These are phyloP conservation scores for Plenodomus biglobosus DNA, from an alignment of 2,329 filamentous ascomycete genomes.

Conservation along the genomic window DNA sequence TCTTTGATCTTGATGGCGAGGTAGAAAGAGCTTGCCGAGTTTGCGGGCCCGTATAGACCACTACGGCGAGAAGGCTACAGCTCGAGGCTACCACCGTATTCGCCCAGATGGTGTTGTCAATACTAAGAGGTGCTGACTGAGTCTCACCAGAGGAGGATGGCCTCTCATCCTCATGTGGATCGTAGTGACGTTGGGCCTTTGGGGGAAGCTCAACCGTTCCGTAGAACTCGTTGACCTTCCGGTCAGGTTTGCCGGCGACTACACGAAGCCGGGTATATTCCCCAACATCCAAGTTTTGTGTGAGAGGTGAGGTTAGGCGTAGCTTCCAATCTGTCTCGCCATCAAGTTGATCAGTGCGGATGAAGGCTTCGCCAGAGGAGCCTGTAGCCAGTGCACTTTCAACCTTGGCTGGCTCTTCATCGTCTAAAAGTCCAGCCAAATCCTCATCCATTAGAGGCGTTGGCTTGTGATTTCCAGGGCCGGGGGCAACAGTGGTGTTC, in stretches of 20 bases:
- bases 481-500: slow-evolving; percentile 7
- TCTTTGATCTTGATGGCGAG: slow-evolving; percentile 87
- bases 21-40: slow-evolving; percentile 94
- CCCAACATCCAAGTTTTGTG: slow-evolving; percentile 71
- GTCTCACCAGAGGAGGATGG: slow-evolving; percentile 13
- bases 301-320: slow-evolving; percentile 80
- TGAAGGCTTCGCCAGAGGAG: slow-evolving; percentile 85
- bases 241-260: slow-evolving; percentile 86
- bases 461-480: neutral
- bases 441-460: slow-evolving; percentile 25
- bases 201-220: slow-evolving; percentile 80
- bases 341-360: slow-evolving; percentile 94
- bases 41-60: slow-evolving; percentile 92
- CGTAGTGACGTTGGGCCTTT: slow-evolving; percentile 52
- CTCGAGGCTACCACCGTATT: slow-evolving; percentile 97
- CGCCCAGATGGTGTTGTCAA: slow-evolving; percentile 98
- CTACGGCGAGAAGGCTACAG: slow-evolving; percentile 81
- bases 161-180: slow-evolving; percentile 42
- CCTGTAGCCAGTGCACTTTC: slow-evolving; percentile 24
- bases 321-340: slow-evolving; percentile 99
- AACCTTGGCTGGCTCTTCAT: slow-evolving; percentile 14
- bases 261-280: slow-evolving; percentile 70
- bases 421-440: slow-evolving; percentile 7
- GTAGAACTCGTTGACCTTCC: slow-evolving; percentile 90
- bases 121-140: slow-evolving; percentile 73